Evolutionary conservation across 306 rosid genomes (phyloP).

Genomic region (Glycine latifolia): DNA sequence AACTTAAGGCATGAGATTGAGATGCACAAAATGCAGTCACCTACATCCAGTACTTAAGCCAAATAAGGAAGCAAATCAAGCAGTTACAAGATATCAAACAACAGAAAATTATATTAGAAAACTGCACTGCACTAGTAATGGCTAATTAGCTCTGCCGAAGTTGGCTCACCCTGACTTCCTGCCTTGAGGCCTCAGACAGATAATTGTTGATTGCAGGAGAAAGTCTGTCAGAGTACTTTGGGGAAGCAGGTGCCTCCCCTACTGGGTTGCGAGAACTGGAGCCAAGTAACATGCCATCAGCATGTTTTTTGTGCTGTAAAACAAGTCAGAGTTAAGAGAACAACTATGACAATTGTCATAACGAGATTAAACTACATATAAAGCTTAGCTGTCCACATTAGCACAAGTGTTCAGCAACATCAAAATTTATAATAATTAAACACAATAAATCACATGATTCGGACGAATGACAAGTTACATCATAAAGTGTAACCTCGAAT

Average conservation of each 20-base stretch:
- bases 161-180: conserved; percentile 91
- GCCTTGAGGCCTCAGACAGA: conserved; percentile 97
- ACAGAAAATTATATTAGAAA: neutral
- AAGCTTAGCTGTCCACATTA: conserved; percentile 6
- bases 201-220: conserved; percentile 97
- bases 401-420: neutral
- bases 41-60: conserved; percentile 27
- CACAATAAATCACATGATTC: conserved; percentile 21
- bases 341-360: conserved; percentile 15
- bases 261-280: conserved; percentile 93
- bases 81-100: conserved; percentile 27
- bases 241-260: conserved; percentile 90
- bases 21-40: conserved; percentile 36
- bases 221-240: conserved; percentile 95
- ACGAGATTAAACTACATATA: neutral
- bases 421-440: conserved; percentile 4
- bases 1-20: conserved; percentile 34
- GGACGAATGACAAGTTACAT: conserved; percentile 19
- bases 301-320: conserved; percentile 93
- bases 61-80: neutral
- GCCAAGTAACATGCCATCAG: conserved; percentile 93
- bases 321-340: conserved; percentile 37
- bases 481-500: conserved; percentile 78
- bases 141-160: conserved; percentile 32
- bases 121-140: conserved; percentile 1